Conservation (phyloP, 495 filamentous ascomycete species). For the Lophium mytilinum region DNA sequence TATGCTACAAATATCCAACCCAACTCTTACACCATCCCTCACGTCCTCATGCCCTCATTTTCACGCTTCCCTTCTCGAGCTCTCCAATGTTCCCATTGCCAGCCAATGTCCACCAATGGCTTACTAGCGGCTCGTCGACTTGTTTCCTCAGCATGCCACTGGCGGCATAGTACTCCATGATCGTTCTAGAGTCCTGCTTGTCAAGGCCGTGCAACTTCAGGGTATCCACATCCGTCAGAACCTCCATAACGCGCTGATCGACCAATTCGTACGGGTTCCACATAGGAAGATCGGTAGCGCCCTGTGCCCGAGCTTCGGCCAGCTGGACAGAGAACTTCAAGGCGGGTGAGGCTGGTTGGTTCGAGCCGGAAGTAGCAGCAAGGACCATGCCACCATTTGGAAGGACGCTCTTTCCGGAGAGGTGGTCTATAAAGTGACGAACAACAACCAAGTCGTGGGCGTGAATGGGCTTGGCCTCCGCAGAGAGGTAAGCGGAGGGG, state of each 20-base stretch:
- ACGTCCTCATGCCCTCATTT: conserved; percentile 26
- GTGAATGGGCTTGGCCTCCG: conserved; percentile 66
- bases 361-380: conserved; percentile 61
- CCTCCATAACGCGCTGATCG: conserved; percentile 57
- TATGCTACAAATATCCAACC: no score
- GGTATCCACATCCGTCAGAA: conserved; percentile 35
- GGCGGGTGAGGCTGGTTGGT: conserved; percentile 50
- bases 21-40: no score
- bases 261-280: conserved; percentile 56
- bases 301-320: conserved; percentile 25
- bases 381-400: conserved; percentile 73
- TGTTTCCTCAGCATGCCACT: conserved; percentile 68
- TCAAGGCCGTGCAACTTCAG: conserved; percentile 53
- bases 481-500: conserved; percentile 58
- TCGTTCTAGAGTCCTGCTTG: conserved; percentile 63
- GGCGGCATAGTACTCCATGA: conserved; percentile 89
- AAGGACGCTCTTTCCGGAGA: conserved; percentile 52
- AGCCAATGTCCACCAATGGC: conserved; percentile 77
- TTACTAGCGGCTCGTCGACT: conserved; percentile 64
- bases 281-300: conserved; percentile 37
- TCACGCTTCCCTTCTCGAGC: conserved; percentile 37
- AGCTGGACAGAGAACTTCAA: conserved; percentile 49
- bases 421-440: conserved; percentile 61
- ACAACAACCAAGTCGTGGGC: conserved; percentile 75
- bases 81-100: conserved; percentile 79